Base-by-base conservation (phyloP, 2,329 filamentous ascomycete species). In the Periconia sp. region DNA sequence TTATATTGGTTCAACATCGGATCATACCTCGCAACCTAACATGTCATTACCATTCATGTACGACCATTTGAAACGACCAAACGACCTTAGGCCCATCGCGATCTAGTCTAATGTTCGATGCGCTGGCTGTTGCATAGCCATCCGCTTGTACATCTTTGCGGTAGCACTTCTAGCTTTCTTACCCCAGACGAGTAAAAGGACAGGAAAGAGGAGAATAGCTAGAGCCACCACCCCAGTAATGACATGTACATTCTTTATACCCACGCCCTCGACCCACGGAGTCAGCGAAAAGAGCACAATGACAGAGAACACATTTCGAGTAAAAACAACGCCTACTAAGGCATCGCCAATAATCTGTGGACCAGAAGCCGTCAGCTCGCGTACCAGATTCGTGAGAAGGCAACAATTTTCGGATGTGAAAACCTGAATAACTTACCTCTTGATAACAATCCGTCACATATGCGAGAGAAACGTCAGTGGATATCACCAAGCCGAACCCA, bases 211-310 rank as follows among this genome's bases (percentile, higher is more conserved):
- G 15, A 71, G 45, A 8, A 73, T 59, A 2, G 59, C 51, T 21
- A 67, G 55, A 1, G 56, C 58, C 24, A 74, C 61, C 1, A 64
- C 58, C 4, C 68, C 68, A 29, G 73, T 71, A 4, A 68, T 66
- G 28, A 73, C 66, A 45, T 73, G 72, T 12, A 75, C 69, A 48
- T 73, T 72, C 13, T 66, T 60, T 19, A 73, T 52, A 5, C 73
- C 73, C 17, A 73, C 63, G 1, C 43, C n/a, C n/a, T 54, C 53
- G 8, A 70, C 66, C 71, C 76, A 78, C 1, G 72, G 70, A 0
- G 68, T 61, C 17, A 78, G 59, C 0, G 70, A 71, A 47, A 79
- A 78, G n/a, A 78, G 68, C 30, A 78, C 70, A 12, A 70, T 63
- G 2, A 72, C 75, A 13, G 66, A 65, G 30, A 78, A 65, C 2